phyloP scores from a whole-genome alignment of 306 rosid species.

The Leucaena leucocephala region DNA sequence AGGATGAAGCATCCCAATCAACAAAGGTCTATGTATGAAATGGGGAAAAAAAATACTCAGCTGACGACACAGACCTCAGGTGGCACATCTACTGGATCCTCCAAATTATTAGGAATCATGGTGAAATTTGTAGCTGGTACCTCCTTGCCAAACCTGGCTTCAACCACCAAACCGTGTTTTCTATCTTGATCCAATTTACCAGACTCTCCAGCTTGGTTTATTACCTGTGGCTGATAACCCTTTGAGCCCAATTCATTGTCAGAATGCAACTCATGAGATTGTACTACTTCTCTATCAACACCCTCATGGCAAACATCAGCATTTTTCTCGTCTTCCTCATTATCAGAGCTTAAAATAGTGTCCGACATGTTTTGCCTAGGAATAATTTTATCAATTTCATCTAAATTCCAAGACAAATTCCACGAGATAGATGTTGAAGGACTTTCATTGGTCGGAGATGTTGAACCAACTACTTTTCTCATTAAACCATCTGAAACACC shows the following conservation, averaged over 20 bases:
- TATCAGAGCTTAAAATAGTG: constrained; percentile 61
- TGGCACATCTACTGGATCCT: constrained; percentile 78
- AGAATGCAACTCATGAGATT: constrained; percentile 63
- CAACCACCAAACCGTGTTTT: constrained; percentile 45
- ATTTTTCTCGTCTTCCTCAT: constrained; percentile 62
- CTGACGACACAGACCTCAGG: constrained; percentile 77
- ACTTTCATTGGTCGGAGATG: constrained; percentile 50
- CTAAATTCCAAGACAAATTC: constrained; percentile 50
- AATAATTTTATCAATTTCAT: constrained; percentile 49
- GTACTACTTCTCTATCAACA: constrained; percentile 41
- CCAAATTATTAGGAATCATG: constrained; percentile 43
- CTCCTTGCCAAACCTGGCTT: constrained; percentile 51
- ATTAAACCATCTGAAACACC: constrained; percentile 94
- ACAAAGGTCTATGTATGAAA: constrained; percentile 12
- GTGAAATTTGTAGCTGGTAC: constrained; percentile 45
- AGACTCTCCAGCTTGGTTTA: constrained; percentile 49
- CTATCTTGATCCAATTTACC: constrained; percentile 48
- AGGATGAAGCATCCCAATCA: constrained; percentile 29
- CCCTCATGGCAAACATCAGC: constrained; percentile 42
- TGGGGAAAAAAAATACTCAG: constrained; percentile 3
- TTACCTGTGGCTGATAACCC: constrained; percentile 52
- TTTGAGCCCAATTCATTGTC: constrained; percentile 76
- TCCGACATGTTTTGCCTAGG: constrained; percentile 53
- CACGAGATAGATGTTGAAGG: constrained; percentile 42
- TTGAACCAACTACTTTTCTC: constrained; percentile 69